Percentiles rank a stretch among this genome's conserved stretches.
phyloP scores from a whole-genome alignment of 2,329 filamentous ascomycete genomes.

The Penicillium sp. region DNA sequence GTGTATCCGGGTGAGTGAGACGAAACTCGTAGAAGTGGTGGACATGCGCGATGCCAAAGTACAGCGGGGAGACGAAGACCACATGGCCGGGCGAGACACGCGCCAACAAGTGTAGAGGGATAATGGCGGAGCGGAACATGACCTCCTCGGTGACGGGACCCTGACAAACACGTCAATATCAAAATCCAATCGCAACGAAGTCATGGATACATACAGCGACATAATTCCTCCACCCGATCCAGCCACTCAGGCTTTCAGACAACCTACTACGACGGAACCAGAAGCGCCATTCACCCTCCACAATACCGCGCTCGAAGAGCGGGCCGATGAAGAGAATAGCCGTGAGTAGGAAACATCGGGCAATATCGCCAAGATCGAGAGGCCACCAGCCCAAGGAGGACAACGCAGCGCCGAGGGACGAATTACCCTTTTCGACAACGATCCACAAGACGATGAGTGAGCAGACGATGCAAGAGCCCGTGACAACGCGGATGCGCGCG shows the following conservation, averaged over 20 bases:
- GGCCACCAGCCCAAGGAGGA: slow-evolving; percentile 82
- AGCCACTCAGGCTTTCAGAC: slow-evolving; percentile 64
- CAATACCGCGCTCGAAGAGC: slow-evolving; percentile 73
- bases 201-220: slow-evolving; percentile 66
- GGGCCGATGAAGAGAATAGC: slow-evolving; percentile 78
- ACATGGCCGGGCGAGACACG: slow-evolving; percentile 57
- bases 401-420: slow-evolving; percentile 55
- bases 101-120: slow-evolving; percentile 77
- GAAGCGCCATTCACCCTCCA: slow-evolving; percentile 67
- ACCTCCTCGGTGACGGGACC: slow-evolving; percentile 90
- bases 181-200: slow-evolving; percentile 5
- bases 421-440: slow-evolving; percentile 55
- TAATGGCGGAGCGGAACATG: slow-evolving; percentile 83
- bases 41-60: slow-evolving; percentile 89
- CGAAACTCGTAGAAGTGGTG: slow-evolving; percentile 97
- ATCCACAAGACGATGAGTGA: slow-evolving; percentile 66
- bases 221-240: slow-evolving; percentile 82
- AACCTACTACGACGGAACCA: slow-evolving; percentile 61
- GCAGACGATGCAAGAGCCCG: slow-evolving; percentile 69
- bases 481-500: slow-evolving; percentile 77
- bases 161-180: slow-evolving; percentile 39
- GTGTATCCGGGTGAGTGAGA: slow-evolving; percentile 70
- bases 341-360: slow-evolving; percentile 67
- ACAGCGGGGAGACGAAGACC: slow-evolving; percentile 78
- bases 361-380: slow-evolving; percentile 62